phyloP scores from a whole-genome alignment of 495 filamentous ascomycete species.

The Lindgomyces ingoldianus region DNA sequence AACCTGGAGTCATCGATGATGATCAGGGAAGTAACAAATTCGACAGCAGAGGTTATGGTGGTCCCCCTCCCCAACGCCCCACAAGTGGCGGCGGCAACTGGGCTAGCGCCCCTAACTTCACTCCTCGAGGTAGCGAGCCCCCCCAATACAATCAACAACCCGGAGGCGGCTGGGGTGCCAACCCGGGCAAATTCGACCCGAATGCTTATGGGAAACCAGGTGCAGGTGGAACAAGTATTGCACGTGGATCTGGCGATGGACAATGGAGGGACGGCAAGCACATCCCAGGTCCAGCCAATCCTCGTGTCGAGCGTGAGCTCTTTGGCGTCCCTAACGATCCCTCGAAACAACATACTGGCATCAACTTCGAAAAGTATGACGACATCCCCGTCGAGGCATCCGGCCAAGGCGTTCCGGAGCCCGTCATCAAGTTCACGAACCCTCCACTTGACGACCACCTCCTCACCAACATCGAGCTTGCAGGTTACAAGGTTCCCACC shows the following conservation, averaged over 20 bases:
- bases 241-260: conserved; percentile 86
- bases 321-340: conserved; percentile 94
- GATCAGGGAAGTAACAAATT: not conserved
- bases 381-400: conserved; percentile 98
- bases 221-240: conserved; percentile 50
- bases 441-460: conserved; percentile 93
- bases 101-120: conserved; percentile 68
- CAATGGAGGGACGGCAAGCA: conserved; percentile 97
- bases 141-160: conserved; percentile 9
- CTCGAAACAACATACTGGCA: conserved; percentile 90
- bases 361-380: conserved; percentile 99
- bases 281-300: conserved; percentile 82
- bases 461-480: conserved; percentile 84
- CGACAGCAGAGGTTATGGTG: conserved; percentile 34
- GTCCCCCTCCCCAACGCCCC: conserved; percentile 37
- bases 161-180: conserved; percentile 32
- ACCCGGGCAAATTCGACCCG: conserved; percentile 56
- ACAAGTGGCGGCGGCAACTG: conserved; percentile 64
- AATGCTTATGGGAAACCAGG: conserved; percentile 68
- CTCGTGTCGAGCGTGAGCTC: conserved; percentile 88
- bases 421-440: conserved; percentile 85
- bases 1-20: conserved; percentile 10
- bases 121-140: conserved; percentile 53
- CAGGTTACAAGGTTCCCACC: conserved; percentile 90
- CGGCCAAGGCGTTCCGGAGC: conserved; percentile 89